Base-by-base conservation (phyloP, 75 land plant genomes). In the Adiantum capillusveneris region DNA sequence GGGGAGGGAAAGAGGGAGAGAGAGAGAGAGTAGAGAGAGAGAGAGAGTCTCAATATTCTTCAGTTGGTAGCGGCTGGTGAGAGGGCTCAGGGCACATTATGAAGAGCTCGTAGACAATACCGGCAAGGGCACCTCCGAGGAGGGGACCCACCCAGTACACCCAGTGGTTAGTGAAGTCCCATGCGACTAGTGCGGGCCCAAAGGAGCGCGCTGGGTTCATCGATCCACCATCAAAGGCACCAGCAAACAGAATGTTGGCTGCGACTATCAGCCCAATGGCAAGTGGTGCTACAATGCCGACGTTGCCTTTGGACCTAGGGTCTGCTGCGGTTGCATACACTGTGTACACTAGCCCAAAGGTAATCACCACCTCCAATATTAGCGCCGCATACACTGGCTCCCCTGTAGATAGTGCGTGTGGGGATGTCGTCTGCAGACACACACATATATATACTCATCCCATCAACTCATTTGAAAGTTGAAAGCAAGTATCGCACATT, bases 151-250 rank as follows among this genome's bases (percentile, higher is more conserved):
- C 62, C 96, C 96, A 90, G 79, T 83, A 90, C 37, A 90, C 73
- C 96, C 96, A 90, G 39, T 90, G 96, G 87, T 74, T 69, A 26
- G 25, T 19, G 79, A 79, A 90, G 18, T 59, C 66, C 80, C 81
- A 77, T 66, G 77, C 67, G 9, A 83, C 84, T 19, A 86, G 37
- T 0, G 90, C 90, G 6, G 90, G 96, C 12, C 96, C 91, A 44
- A 90, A 90, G 9, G 84, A 73, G 26, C 85, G 77, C 0, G 84
- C 96, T 13, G 96, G 96, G 68, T 90, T 90, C 96, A 90, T 86
- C 19, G 84, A 80, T 0, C 84, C 96, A 7, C 96, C 96, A 57
- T 71, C 77, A 51, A 86, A 86, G 12, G 96, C 75, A 1, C 84
- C 91, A 17, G 81, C 90, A 27, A 73, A 83, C 34, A 90, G 65